Base-by-base conservation (phyloP, 2,329 filamentous ascomycete genomes). In the Beauveria asiatica region DNA sequence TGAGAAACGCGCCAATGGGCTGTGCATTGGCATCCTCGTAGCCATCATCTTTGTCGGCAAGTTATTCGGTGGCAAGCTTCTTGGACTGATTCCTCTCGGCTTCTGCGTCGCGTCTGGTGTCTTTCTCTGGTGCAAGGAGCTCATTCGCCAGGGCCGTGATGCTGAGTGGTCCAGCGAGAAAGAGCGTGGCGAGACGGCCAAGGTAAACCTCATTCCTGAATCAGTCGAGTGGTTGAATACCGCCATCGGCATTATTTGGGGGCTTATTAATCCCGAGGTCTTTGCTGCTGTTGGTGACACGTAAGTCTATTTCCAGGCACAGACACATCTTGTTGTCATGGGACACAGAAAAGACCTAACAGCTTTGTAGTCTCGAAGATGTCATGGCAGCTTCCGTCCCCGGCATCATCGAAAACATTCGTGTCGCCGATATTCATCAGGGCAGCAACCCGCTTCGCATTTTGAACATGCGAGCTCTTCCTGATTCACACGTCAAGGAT, bases 181-280 rank as follows among this genome's bases (percentile, higher is more conserved):
- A 74, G 83, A 87, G 59, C 84, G 93, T 61, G 93, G 93, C 3
- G 83, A 94, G 75, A 92, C 86, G 72, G 91, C 93, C 1, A 91
- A 89, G 2, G 86, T 88, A 33, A 97, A 97, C 68, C 78, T 97
- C 30, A 87, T 97, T 7, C 93, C 93, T 0, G 93, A 97, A 74
- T 95, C 90, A 0, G 92, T 96, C 7, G 88, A 92, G 63, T 97
- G 94, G 94, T 88, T 99, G 83, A 99, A 99, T 72, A 92, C 90
- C 0, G 83, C 94, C 55, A 74, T 97, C 4, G 84, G 83, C 1
- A 83, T 96, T 46, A 81, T 94, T 48, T 99, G 94, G 94, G 89
- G 90, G 0, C 78, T 97, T 4, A 86, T 97, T 64, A 95, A 97
- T 69, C 93, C 94, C 0, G 93, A 97, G 48, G 95, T 97, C 89